phyloP scores from a whole-genome alignment of 2,329 filamentous ascomycete species.

The Trichoderma citrinoviride region DNA sequence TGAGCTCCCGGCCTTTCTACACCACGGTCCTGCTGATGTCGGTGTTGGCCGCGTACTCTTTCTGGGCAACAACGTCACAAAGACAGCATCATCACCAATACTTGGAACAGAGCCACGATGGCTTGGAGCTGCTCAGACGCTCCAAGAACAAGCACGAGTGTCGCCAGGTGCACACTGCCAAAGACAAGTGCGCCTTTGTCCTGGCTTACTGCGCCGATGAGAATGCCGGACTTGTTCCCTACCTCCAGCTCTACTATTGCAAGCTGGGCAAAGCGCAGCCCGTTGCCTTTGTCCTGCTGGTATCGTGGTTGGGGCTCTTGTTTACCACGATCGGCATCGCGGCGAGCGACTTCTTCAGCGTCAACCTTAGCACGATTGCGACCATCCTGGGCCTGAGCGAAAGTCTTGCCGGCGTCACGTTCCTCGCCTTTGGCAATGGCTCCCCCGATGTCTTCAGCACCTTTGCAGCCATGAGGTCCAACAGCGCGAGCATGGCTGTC shows the following conservation, averaged over 20 bases:
- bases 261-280: conserved; percentile 64
- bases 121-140: conserved; percentile 27
- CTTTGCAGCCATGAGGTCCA: conserved; percentile 94
- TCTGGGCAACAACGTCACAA: conserved; percentile 30
- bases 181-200: conserved; percentile 86
- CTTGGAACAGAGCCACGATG: conserved; percentile 14
- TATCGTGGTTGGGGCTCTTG: conserved; percentile 80
- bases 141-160: conserved; percentile 55
- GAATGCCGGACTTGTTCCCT: conserved; percentile 84
- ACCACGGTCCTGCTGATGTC: conserved; percentile 47
- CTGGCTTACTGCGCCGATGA: conserved; percentile 79
- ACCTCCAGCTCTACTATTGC: conserved; percentile 91
- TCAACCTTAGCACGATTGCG: conserved; percentile 92
- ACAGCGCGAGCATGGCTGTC: conserved; percentile 94
- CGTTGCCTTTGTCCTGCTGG: conserved; percentile 74
- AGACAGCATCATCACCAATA: neutral
- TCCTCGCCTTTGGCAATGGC: conserved; percentile 94
- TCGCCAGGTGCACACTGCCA: conserved; percentile 70
- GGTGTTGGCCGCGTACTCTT: conserved; percentile 45
- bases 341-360: conserved; percentile 96
- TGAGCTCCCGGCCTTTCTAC: conserved; percentile 50
- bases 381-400: conserved; percentile 88
- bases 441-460: conserved; percentile 98
- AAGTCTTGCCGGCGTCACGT: conserved; percentile 93
- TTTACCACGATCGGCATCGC: conserved; percentile 98